phyloP scores from a whole-genome alignment of 768 basidiomycete genomes.

The Suillus subalutaceus region DNA sequence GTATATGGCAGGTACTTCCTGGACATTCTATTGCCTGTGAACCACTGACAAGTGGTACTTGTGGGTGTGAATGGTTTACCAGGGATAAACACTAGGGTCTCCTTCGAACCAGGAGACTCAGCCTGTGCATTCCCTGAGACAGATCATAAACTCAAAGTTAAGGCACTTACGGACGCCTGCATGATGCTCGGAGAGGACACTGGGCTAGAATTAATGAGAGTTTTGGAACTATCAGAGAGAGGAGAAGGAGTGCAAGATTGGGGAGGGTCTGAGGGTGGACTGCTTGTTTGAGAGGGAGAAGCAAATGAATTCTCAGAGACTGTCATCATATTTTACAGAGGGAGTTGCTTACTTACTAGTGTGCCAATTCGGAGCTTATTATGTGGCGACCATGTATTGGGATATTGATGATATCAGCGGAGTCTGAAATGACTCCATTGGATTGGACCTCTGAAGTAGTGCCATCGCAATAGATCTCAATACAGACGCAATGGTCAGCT shows the following conservation, averaged over 20 bases:
- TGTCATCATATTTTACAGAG: too few relatives aligned
- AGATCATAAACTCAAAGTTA: neutral
- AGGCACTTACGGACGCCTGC: neutral
- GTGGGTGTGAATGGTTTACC: neutral
- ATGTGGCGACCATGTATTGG: too few relatives aligned
- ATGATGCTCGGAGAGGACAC: neutral
- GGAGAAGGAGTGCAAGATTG: neutral
- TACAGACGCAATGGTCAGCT: too few relatives aligned
- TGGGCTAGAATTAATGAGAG: neutral
- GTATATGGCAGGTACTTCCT: neutral
- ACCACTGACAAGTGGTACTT: neutral
- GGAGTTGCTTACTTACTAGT: too few relatives aligned
- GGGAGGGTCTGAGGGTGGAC: neutral
- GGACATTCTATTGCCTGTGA: neutral
- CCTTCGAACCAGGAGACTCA: neutral
- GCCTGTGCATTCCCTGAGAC: neutral
- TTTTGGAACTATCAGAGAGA: neutral
- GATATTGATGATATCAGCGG: too few relatives aligned
- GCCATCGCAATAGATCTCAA: too few relatives aligned
- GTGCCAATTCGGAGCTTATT: too few relatives aligned
- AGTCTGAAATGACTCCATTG: too few relatives aligned
- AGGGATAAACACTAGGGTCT: neutral
- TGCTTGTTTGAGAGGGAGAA: too few relatives aligned
- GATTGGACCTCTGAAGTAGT: too few relatives aligned
- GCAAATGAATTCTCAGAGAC: too few relatives aligned